Evolutionary conservation across 805 yeast species (phyloP), one percentile per base, ranked within the genome.

Genomic region (Yamadazyma phyllophila): DNA sequence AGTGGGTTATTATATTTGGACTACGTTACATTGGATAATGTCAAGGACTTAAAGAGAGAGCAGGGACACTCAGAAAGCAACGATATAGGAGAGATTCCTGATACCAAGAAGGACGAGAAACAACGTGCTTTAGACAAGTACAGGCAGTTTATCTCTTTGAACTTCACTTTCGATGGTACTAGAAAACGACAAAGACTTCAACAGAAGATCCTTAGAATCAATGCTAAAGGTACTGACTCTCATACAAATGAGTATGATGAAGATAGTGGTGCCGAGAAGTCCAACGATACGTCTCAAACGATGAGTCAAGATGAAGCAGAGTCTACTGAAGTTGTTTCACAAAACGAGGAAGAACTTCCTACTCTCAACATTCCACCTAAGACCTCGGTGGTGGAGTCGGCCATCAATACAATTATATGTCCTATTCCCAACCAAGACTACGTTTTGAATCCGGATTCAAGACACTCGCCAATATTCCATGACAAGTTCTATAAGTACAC

Each of bases 361-460:
- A 54, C 57, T 8, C 59, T 77, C 30, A 55, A 62, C 10, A 73
- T 81, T 7, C 77, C 76, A 1, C 76, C 76, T 2, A 66, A 67
- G 50, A 75, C 77, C 1, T 66, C 73, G 2, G 66, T 72, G 1
- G 59, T 72, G 8, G 74, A 69, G 40, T 66, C 73, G 9, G 76
- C 76, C 1, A 46, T 71, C n/a, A 66, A 57, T 53, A 58, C 74
- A 1, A 43, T 71, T 7, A 48, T 71, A 12, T 65, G 71, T 47
- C 77, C 77, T 0, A 54, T 63, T 17, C 77, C 77, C 1, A 61
- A 72, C 1, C 49, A 50, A 5, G 48, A 57, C 14, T 71, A 54
- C 47, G 59, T 72, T 11, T 48, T 61, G 20, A 53, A 66, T 14
- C 77, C 77, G 1, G 58, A 52, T 1, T 34, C 57, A 3, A 58